Base-by-base conservation (phyloP, 352 stramenopile genomes). In the Plasmopara viticola region DNA sequence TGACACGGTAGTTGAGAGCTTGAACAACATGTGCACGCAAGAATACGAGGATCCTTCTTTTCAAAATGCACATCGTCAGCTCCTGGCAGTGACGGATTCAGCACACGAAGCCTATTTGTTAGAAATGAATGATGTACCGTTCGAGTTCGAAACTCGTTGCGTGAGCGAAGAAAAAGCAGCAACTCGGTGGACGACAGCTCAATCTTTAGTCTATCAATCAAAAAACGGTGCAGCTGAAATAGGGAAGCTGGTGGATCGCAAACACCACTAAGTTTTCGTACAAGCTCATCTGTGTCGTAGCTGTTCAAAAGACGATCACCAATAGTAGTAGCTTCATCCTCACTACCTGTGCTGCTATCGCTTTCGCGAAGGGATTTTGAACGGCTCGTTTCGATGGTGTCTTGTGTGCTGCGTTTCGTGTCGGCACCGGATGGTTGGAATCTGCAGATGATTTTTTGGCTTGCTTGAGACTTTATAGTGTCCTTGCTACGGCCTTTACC, bases 241-340 rank as follows among this genome's bases (percentile, higher is more conserved):
- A 90, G 54, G 33, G 79, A 88, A 6, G 75, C 65, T 10, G 72
- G 82, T 30, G 77, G 79, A 12, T 70, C 54, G 48, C 79, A 87
- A 12, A 72, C 48, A 2, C 17, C 10, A 0, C 68, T 50, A 1
- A 90, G 64, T 18, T 61, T 57, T 5, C 68, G 33, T 3, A 64
- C 44, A 9, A 84, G 48, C 3, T 50, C 50, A n/a, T 78, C 60
- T 17, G 57, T 58, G 42, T 80, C 70, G 12, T 69, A 64, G 15
- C 13, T 56, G 44, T 25, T 43, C 33, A 46, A 56, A 39, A 15
- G 53, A 17, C 7, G 31, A 35, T 12, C 31, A 12, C 10, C 31
- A 35, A 35, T 6, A 12, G 31, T 12, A 1, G 10, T 12, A 35
- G 31, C 31, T 35, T 35, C 31, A 35, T 8, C 4, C 7, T 35